Base-by-base conservation (phyloP, 768 basidiomycete species). In the Paxillus rubicundulus region DNA sequence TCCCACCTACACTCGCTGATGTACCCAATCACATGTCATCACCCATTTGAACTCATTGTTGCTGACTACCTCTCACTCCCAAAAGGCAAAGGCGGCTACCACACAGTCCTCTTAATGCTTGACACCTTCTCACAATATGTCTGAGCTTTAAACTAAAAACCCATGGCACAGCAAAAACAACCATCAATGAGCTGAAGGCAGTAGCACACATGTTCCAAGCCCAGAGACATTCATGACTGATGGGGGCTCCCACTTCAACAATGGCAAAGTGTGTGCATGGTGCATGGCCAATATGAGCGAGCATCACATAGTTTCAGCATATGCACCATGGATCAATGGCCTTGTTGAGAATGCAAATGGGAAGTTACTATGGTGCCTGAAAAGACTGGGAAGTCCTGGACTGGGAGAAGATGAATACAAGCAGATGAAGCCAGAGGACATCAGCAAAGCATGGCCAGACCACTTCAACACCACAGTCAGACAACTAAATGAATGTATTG, bases 271-370 rank as follows among this genome's bases (percentile, higher is more conserved):
- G 0, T 4, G 38, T 0, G 60, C 50, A 2, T 56, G 59, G 44
- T 78, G 73, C 48, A 50, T 53, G 2, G 18, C 21, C 21, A 32
- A 55, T 13, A 55, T 61, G 0, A 62, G 60, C 2, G 45, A 61
- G 21, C 51, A 60, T 3, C 54, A 67, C 12, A 52, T 67, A 0
- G 52, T 60, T 0, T 34, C 72, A 9, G 69, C 70, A 4, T 77
- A 77, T 45, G 62, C 72, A 12, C 75, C 74, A 9, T 77, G 74
- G 76, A 56, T 75, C 14, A 76, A 75, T 47, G 70, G 74, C 0
- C 55, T 74, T 0, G 60, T 72, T 0, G 69, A 74, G 34, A 65
- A 66, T 2, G 57, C 65, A 1, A 76, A 77, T 55, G 61, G 59
- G 9, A 33, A 67, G 0, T 54, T 77, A 1, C 55, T 76, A 0